A percentile compares a stretch with the other conserved stretches of the same genome.
phyloP scores from a whole-genome alignment of 2,329 filamentous ascomycete genomes.

The Fonsecaea monophora region DNA sequence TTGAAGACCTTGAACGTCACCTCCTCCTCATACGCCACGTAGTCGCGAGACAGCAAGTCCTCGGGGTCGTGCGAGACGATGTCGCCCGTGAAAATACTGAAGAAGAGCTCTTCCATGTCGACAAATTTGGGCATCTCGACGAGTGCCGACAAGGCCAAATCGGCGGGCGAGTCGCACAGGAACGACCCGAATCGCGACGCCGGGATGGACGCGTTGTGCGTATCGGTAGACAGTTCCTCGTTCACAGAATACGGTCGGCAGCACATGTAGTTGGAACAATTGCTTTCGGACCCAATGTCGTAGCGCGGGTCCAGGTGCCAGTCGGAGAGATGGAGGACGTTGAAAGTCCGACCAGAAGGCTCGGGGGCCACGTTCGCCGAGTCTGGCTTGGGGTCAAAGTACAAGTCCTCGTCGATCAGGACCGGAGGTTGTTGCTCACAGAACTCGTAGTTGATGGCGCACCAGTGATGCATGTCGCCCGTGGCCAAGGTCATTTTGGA shows the following conservation, averaged over 20 bases:
- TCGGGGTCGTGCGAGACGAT: conserved; percentile 43
- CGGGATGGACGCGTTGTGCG: conserved; percentile 37
- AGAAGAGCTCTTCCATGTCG: conserved; percentile 39
- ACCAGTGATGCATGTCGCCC: conserved; percentile 37
- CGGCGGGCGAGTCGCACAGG: conserved; percentile 41
- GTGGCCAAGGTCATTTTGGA: conserved; percentile 39
- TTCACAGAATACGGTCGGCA: conserved; percentile 42
- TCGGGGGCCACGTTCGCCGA: conserved; percentile 34
- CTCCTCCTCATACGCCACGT: conserved; percentile 43
- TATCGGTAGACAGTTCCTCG: conserved; percentile 30
- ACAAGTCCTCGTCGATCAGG: conserved; percentile 39
- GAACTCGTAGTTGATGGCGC: conserved; percentile 28
- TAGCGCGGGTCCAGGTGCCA: conserved; percentile 44
- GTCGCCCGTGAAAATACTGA: conserved; percentile 45
- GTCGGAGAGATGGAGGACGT: conserved; percentile 44
- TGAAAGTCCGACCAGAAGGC: conserved; percentile 39
- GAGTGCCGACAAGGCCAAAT: conserved; percentile 41
- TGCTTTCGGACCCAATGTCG: conserved; percentile 43
- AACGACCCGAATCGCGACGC: conserved; percentile 41
- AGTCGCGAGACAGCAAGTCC: conserved; percentile 40
- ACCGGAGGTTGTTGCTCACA: conserved; percentile 35
- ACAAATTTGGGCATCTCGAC: conserved; percentile 38
- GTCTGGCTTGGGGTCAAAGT: conserved; percentile 39
- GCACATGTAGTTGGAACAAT: conserved; percentile 42
- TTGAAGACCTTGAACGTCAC: conserved; percentile 42